Conservation (phyloP, 1,284 basidiomycete genomes). For the Peniophora sp. region DNA sequence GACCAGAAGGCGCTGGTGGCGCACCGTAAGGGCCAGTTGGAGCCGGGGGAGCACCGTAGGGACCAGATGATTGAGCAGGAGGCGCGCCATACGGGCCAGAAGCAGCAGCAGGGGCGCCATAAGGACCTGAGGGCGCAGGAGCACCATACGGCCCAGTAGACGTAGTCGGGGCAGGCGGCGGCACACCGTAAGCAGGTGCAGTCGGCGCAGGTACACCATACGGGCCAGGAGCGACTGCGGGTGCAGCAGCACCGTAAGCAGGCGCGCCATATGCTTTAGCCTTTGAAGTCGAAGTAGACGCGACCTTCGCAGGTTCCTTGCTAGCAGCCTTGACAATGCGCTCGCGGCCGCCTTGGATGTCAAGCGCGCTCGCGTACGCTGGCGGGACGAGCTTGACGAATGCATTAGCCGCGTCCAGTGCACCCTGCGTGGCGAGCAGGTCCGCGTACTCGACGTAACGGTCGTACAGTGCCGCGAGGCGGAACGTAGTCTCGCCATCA, state of each 20-base stretch:
- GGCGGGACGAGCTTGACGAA: slow-evolving; percentile 80
- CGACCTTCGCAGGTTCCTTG: slow-evolving; percentile 1
- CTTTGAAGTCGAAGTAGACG: too few relatives aligned
- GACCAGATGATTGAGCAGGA: slow-evolving; percentile 3
- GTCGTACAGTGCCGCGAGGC: slow-evolving; percentile 83
- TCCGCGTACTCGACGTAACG: slow-evolving; percentile 96
- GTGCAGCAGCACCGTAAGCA: background rate
- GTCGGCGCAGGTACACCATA: slow-evolving; percentile 9
- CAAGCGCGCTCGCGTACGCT: slow-evolving; percentile 64
- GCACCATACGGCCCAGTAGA: slow-evolving; percentile 7
- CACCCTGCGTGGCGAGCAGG: slow-evolving; percentile 83
- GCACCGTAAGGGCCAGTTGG: slow-evolving; percentile 9
- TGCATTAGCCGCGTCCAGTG: slow-evolving; percentile 75
- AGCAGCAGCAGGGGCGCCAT: slow-evolving; percentile 29
- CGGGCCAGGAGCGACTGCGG: slow-evolving; percentile 11
- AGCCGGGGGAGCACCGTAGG: slow-evolving; percentile 11
- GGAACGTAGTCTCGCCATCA: slow-evolving; percentile 57
- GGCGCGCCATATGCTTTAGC: background rate
- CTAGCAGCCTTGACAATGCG: slow-evolving; percentile 48
- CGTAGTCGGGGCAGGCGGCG: slow-evolving; percentile 5
- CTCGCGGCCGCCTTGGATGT: slow-evolving; percentile 59
- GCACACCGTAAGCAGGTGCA: slow-evolving; percentile 5
- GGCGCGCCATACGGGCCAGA: slow-evolving; percentile 14
- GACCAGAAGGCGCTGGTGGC: slow-evolving; percentile 6
- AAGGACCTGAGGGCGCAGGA: slow-evolving; percentile 11